A percentile compares a stretch with the other conserved stretches of the same genome.
phyloP scores from a whole-genome alignment of 2,329 filamentous ascomycete species.

The Gliomastix tumulicola region DNA sequence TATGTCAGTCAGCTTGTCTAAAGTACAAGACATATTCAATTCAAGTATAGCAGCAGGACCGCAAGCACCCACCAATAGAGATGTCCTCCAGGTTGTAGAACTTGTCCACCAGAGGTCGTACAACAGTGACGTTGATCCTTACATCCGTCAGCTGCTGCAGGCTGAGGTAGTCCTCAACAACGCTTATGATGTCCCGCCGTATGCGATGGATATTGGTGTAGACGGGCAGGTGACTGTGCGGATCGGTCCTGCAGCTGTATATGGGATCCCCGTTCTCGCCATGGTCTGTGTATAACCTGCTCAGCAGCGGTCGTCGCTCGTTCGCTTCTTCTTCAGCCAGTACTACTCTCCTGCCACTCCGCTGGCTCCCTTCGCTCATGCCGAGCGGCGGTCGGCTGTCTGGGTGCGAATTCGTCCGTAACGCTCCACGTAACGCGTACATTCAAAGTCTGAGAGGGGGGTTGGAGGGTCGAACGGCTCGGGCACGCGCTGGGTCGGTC shows the following conservation, averaged over 20 bases:
- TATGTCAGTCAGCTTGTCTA: no score
- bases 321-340: no score
- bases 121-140: constrained; percentile 72
- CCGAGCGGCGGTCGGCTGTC: no score
- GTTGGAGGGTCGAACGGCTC: no score
- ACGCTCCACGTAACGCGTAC: no score
- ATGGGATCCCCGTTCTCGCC: constrained; percentile 24
- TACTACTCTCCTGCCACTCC: no score
- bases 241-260: constrained; percentile 48
- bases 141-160: constrained; percentile 73
- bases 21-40: no score
- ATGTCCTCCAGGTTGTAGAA: constrained; percentile 74
- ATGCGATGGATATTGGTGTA: constrained; percentile 74
- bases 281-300: constrained; percentile 18
- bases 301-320: constrained; percentile 26
- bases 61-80: constrained; percentile 56
- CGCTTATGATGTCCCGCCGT: constrained; percentile 54
- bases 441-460: no score
- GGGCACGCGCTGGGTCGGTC: no score
- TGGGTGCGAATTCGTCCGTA: no score
- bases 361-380: no score
- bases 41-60: no score
- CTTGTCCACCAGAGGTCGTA: constrained; percentile 77
- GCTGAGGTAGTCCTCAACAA: constrained; percentile 57
- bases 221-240: constrained; percentile 59